These are phyloP conservation scores for Cercophora sp. DNA, from an alignment of 495 filamentous ascomycete species.

Conservation along the genomic window DNA sequence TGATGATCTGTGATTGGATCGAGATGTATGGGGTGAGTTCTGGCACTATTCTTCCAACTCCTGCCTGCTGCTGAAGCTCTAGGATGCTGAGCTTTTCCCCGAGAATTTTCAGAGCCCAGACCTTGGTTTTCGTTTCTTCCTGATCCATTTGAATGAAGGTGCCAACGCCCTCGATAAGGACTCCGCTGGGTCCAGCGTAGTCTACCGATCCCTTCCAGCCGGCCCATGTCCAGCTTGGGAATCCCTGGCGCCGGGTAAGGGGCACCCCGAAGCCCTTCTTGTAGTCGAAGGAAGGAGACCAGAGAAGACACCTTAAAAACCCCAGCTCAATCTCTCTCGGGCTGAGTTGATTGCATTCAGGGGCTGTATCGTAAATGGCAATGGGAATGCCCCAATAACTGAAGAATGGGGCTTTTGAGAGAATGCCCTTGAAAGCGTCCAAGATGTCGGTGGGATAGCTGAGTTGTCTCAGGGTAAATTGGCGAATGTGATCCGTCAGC, in stretches of 20 bases:
- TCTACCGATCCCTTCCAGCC: neutral
- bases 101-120: neutral
- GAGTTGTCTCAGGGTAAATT: neutral
- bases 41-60: neutral
- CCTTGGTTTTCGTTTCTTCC: neutral
- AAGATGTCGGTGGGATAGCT: neutral
- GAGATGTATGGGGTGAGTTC: neutral
- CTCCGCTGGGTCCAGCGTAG: no score
- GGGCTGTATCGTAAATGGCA: neutral
- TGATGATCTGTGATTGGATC: neutral
- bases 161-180: no score
- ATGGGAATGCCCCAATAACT: constrained; percentile 1
- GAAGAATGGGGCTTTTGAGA: neutral
- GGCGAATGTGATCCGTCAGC: neutral
- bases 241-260: neutral
- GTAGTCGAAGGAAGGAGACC: neutral
- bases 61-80: neutral
- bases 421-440: constrained; percentile 8
- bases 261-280: neutral
- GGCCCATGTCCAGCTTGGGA: neutral
- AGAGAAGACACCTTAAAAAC: neutral
- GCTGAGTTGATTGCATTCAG: neutral
- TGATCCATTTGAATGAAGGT: neutral
- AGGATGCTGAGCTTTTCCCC: neutral
- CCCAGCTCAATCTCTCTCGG: no score